Base-by-base conservation (phyloP, 2,329 filamentous ascomycete species). In the Beauveria sp. region DNA sequence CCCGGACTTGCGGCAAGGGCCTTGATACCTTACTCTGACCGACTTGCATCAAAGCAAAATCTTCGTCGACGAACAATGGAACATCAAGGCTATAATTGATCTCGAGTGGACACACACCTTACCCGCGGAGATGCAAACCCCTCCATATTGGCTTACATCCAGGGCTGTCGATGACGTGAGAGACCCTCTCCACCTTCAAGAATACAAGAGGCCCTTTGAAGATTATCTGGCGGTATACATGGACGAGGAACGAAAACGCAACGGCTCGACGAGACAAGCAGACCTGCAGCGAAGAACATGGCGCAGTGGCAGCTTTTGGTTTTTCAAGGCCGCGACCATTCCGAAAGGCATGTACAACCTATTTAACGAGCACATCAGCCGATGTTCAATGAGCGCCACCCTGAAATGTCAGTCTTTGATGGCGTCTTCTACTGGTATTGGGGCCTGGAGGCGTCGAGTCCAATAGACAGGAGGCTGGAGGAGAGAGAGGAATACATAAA, bases 1-100 rank as follows among this genome's bases (percentile, higher is more conserved):
- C 18, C 63, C 63, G 3, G 60, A 67, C 18, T 61, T 63, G 10
- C 65, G 70, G 3, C 51, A 70, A 22, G 71, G 73, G 1, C 73
- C 71, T 73, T 56, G n/a, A n/a, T 58, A 70, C 22, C 65, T 70
- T 34, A 65, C 52, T 1, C 68, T 77, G 1, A 74, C 70, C 26
- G 73, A 77, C 62, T 61, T 76, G 16, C 72, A 74, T 53, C 64
- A 69, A 43, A 72, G 70, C 38, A 77, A 78, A 53, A 71, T 73
- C 5, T 70, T 73, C 30, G 68, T 73, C 10, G 69, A 73, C 52
- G 47, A 68, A 22, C 47, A 71, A 18, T 73, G 68, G 70, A 68
- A 71, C 53, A 66, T 74, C 52, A 69, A 62, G 51, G 65, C 49
- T 28, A 45, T 72, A n/a, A 67, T 73, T 60, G 69, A 73, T 57